Conservation (phyloP, 176 grass and related monocot genomes). For the Carex scoparia region DNA sequence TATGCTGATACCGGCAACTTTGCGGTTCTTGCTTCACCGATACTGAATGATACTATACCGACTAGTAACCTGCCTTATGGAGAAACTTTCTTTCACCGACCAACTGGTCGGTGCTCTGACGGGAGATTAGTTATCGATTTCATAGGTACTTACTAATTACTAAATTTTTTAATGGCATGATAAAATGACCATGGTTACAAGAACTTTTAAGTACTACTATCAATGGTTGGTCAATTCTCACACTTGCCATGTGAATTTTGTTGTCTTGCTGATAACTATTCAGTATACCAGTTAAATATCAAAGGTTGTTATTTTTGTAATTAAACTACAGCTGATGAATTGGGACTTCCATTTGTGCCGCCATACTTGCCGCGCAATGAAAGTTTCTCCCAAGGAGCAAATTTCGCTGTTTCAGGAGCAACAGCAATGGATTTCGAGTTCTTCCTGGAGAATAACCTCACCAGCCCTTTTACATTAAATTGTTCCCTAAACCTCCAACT, state of each 20-base stretch:
- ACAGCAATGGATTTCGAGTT: conserved; percentile 45
- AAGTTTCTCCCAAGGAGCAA: conserved; percentile 54
- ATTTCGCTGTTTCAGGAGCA: conserved; percentile 68
- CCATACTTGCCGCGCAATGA: conserved; percentile 47
- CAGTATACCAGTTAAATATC: background rate
- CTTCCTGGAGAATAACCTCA: conserved; percentile 19
- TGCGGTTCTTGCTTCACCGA: conserved; percentile 1
- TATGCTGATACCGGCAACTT: conserved; percentile 28
- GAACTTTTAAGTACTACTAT: too few relatives aligned
- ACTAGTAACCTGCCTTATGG: conserved; percentile 13
- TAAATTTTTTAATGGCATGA: background rate
- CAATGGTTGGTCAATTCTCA: too few relatives aligned
- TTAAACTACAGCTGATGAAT: conserved; percentile 45
- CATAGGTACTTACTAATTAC: background rate
- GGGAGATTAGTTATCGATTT: conserved; percentile 26
- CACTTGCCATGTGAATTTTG: background rate
- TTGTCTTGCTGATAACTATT: background rate
- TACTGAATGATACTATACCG: background rate
- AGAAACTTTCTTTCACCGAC: conserved; percentile 20
- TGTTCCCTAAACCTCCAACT: conserved; percentile 52
- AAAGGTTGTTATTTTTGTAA: background rate
- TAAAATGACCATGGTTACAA: background rate
- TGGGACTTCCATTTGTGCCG: conserved; percentile 59
- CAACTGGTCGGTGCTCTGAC: conserved; percentile 19
- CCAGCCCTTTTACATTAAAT: conserved; percentile 18